Evolutionary conservation across 1,284 basidiomycete genomes (phyloP), one percentile per base, ranked within the genome.

Genomic region (Quambalaria eucalypti): DNA sequence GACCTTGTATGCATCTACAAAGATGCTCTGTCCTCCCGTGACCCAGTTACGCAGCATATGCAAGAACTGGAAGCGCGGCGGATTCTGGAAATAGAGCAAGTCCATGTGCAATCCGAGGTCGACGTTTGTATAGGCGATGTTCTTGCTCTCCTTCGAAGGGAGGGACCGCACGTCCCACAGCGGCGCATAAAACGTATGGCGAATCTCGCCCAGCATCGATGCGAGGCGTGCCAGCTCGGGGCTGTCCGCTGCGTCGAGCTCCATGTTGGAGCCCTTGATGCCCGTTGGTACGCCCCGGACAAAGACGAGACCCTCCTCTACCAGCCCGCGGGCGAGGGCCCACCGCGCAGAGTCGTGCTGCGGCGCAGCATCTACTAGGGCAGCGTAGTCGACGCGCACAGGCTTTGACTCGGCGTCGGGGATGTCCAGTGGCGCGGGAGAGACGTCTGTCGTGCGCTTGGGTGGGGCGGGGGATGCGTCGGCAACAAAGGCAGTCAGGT

Each of bases 51-150:
- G 60, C 21, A 97, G 79, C 69, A 86, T 91, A 74, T 96, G 92
- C 0, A 97, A 80, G 65, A 92, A 83, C 76, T 96, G 92, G 77
- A 88, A 92, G 30, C 88, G 84, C 0, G 91, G 91, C 1, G 91
- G 91, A 33, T 71, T 70, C 44, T 72, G 69, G 48, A 71, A 73
- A 61, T 73, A 73, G 48, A 62, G 58, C 42, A 73, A 54, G 77
- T 97, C 92, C 87, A 91, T 90, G 73, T 97, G 93, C 21, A 93
- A 75, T 0, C 87, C 91, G 2, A 98, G 80, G 66, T 89, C 83
- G 19, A 95, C 80, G 74, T 90, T 87, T 5, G 93, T 98, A 76
- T 96, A 96, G 1, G 93, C 93, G 59, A 98, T 90, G 76, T 98
- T 98, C 64, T 82, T 83, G 64, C 86, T 87, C 47, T 77, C 78